These are phyloP conservation scores for Hericium erinaceus DNA, from an alignment of 768 basidiomycete species.

Conservation along the genomic window DNA sequence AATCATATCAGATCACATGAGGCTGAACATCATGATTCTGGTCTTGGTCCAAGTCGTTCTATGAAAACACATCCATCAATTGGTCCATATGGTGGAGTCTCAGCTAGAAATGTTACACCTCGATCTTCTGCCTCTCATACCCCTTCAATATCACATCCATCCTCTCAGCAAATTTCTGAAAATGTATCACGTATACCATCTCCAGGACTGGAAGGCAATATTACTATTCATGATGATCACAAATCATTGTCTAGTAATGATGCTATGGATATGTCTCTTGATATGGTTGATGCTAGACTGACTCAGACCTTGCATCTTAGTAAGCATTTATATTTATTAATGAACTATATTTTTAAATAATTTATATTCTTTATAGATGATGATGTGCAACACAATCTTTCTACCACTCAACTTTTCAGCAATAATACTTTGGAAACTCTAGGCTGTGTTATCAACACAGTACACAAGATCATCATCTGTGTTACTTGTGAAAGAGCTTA, in stretches of 20 bases:
- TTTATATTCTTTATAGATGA: neutral
- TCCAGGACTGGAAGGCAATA: neutral
- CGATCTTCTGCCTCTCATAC: neutral
- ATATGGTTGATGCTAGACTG: neutral
- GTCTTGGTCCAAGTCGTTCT: neutral
- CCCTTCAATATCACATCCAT: neutral
- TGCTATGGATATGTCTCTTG: neutral
- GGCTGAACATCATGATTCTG: neutral
- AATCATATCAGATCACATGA: neutral
- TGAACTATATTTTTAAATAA: neutral
- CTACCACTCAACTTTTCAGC: neutral
- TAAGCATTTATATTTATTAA: neutral
- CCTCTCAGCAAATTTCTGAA: neutral
- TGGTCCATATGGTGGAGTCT: neutral
- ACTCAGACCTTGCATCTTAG: neutral
- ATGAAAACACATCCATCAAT: neutral
- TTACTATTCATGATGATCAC: neutral
- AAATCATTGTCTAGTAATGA: no score
- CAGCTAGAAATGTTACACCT: neutral
- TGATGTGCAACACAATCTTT: neutral
- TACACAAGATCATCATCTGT: neutral
- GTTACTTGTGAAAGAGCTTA: neutral
- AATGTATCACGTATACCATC: neutral
- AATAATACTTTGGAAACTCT: neutral
- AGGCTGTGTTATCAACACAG: neutral